These are phyloP conservation scores for Leucocoprinus leucothites DNA, from an alignment of 768 basidiomycete species.

Conservation along the genomic window DNA sequence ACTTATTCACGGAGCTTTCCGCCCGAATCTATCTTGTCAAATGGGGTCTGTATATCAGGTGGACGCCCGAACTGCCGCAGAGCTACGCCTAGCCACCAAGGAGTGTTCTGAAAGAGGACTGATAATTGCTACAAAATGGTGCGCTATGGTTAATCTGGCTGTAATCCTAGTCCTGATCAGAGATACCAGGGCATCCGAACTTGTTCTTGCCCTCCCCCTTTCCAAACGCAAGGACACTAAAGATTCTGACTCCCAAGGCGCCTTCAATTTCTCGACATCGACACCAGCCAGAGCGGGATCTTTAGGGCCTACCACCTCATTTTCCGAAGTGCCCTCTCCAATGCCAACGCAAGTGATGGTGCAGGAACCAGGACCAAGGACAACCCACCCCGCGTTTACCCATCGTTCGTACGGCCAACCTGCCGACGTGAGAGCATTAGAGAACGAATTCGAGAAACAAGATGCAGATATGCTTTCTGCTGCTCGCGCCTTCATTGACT, in stretches of 20 bases:
- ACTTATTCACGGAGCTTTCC: background rate
- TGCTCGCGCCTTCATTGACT: conserved; percentile 71
- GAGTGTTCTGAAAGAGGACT: conserved; percentile 78
- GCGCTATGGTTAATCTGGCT: conserved; percentile 17
- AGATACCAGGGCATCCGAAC: conserved; percentile 66
- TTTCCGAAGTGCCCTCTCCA: conserved; percentile 30
- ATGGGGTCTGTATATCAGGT: conserved; percentile 23
- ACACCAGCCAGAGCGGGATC: conserved; percentile 51
- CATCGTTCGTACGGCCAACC: conserved; percentile 34
- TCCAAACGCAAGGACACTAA: conserved; percentile 17
- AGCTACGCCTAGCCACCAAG: conserved; percentile 57
- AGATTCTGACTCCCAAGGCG: conserved; percentile 15
- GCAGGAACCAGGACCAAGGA: conserved; percentile 20
- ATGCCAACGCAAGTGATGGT: conserved; percentile 28
- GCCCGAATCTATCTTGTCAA: too few relatives aligned
- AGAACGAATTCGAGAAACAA: conserved; percentile 47
- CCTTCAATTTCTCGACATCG: conserved; percentile 51
- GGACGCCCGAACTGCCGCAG: conserved; percentile 50
- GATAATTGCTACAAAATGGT: conserved; percentile 76
- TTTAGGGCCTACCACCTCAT: conserved; percentile 34
- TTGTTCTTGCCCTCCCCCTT: conserved; percentile 58
- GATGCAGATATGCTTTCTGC: conserved; percentile 75
- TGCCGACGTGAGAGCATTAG: conserved; percentile 30
- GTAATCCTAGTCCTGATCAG: conserved; percentile 12
- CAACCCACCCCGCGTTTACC: conserved; percentile 28